These are phyloP conservation scores for Guyanaporus albipodus DNA, from an alignment of 768 basidiomycete genomes.

Conservation along the genomic window DNA sequence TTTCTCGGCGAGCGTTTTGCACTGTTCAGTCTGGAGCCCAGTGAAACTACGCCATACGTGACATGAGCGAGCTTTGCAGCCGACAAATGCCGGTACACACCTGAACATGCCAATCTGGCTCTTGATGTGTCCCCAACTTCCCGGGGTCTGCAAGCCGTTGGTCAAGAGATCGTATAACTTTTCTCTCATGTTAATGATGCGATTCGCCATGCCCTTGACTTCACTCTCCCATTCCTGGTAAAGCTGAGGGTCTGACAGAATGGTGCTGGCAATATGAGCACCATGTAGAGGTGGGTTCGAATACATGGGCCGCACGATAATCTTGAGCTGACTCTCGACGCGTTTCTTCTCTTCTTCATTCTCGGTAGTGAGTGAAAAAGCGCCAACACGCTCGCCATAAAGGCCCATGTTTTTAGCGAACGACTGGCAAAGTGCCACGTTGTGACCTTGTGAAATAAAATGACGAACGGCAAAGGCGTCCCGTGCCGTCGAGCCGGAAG, in stretches of 20 bases:
- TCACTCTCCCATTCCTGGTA: conserved; percentile 88
- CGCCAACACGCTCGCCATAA: conserved; percentile 98
- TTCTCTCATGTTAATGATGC: conserved; percentile 92
- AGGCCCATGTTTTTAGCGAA: conserved; percentile 99
- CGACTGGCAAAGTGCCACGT: conserved; percentile 87
- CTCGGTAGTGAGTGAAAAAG: conserved; percentile 77
- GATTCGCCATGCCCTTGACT: conserved; percentile 92
- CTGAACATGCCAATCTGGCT: conserved; percentile 98
- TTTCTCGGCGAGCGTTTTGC: conserved; percentile 78
- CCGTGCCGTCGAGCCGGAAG: conserved; percentile 83
- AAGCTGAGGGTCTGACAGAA: conserved; percentile 69
- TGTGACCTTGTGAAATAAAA: conserved; percentile 88
- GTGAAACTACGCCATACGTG: conserved; percentile 59
- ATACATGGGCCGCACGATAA: conserved; percentile 93
- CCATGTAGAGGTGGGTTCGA: conserved; percentile 96
- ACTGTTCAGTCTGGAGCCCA: conserved; percentile 74
- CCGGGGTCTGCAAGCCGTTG: conserved; percentile 81
- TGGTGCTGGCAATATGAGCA: conserved; percentile 80
- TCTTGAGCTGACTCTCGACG: conserved; percentile 92
- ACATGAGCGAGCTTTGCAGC: background rate
- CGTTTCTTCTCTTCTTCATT: conserved; percentile 76
- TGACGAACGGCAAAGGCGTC: conserved; percentile 95
- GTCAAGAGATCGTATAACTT: conserved; percentile 75
- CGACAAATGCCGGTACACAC: conserved; percentile 42
- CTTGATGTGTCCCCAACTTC: conserved; percentile 93